phyloP scores from a whole-genome alignment of 768 basidiomycete species.

The Trametes sanguinea region DNA sequence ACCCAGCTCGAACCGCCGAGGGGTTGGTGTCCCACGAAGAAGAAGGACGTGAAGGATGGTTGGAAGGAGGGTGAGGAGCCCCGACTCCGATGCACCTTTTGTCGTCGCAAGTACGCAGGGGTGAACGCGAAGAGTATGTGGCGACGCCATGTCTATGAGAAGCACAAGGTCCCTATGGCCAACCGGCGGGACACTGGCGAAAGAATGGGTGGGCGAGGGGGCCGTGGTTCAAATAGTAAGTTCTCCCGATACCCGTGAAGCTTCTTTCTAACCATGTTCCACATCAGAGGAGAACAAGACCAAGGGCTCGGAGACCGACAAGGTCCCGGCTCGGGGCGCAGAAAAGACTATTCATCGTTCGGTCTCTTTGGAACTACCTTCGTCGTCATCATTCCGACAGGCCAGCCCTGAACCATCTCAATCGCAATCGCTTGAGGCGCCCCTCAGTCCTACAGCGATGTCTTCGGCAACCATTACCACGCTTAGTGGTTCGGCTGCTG shows the following conservation, averaged over 20 bases:
- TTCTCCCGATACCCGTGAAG: not conserved
- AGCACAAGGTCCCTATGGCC: slow-evolving; percentile 88
- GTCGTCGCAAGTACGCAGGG: slow-evolving; percentile 79
- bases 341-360: slow-evolving; percentile 6
- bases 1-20: slow-evolving; percentile 78
- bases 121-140: slow-evolving; percentile 93
- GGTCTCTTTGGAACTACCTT: slow-evolving; percentile 5
- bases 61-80: slow-evolving; percentile 86
- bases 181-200: slow-evolving; percentile 76
- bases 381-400: not conserved
- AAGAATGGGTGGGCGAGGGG: slow-evolving; percentile 49
- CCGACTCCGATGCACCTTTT: slow-evolving; percentile 80
- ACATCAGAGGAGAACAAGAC: slow-evolving; percentile 25
- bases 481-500: not conserved
- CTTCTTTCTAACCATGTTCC: not conserved
- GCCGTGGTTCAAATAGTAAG: slow-evolving; percentile 68
- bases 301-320: not conserved
- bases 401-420: not conserved
- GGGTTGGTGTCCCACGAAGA: slow-evolving; percentile 87
- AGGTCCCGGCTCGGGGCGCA: not conserved
- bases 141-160: slow-evolving; percentile 85
- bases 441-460: not conserved
- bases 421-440: not conserved
- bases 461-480: not conserved
- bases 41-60: slow-evolving; percentile 73